Conservation (phyloP, 768 basidiomycete species). For the Kwoniella europaea region DNA sequence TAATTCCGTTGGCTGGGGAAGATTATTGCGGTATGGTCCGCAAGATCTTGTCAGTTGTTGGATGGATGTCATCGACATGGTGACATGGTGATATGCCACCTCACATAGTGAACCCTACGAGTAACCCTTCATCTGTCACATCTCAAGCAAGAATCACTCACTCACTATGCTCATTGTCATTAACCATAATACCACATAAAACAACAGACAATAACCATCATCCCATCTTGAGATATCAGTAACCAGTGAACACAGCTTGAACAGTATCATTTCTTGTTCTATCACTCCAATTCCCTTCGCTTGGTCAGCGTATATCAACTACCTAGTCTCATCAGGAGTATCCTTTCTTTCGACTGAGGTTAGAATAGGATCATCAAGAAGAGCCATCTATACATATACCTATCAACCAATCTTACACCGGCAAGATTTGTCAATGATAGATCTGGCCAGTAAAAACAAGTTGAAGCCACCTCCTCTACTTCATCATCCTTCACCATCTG, state of each 20-base stretch:
- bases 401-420: neutral
- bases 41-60: neutral
- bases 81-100: neutral
- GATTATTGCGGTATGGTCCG: slow-evolving; percentile 2
- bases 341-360: neutral
- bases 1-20: neutral
- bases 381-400: neutral
- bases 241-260: neutral
- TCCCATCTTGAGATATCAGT: neutral
- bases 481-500: neutral
- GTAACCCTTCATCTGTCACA: neutral
- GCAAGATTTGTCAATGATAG: slow-evolving; percentile 16
- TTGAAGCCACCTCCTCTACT: slow-evolving; percentile 13
- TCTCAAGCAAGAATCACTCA: neutral
- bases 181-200: neutral
- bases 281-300: neutral
- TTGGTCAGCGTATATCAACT: slow-evolving; percentile 1
- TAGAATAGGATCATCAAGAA: neutral
- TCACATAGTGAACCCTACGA: neutral
- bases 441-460: slow-evolving; percentile 13
- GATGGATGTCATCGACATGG: too few relatives aligned
- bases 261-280: neutral
- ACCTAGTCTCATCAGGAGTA: slow-evolving; percentile 1
- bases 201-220: slow-evolving; percentile 5
- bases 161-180: neutral